Evolutionary conservation across 2,329 filamentous ascomycete species (phyloP), one percentile per base, ranked within the genome.

Genomic region (Fusarium ambrosium): DNA sequence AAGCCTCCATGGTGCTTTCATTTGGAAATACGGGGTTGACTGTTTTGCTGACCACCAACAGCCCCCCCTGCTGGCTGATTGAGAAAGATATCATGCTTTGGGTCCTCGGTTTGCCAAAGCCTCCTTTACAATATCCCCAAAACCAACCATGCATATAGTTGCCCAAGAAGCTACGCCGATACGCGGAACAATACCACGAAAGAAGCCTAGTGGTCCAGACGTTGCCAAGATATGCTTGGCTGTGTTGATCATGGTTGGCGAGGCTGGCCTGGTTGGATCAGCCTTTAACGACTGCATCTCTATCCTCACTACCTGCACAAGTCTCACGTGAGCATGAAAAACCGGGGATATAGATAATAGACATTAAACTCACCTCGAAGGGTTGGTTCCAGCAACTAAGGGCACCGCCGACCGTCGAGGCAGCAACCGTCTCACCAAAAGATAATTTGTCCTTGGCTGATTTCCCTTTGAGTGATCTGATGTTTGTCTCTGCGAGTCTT

Each of bases 251-350:
- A 37, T 58, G 27, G n/a, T 37, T 18, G 55, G 55, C n/a, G 55
- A 58, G 22, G 37, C 24, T 34, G 58, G 67, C 9, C 67, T 64
- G 7, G 58, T 43, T 6, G 59, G 63, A 24, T 66, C 63, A 5
- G 64, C 60, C 34, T 68, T 70, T 4, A 70, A 27, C n/a, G 68
- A 70, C 53, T 68, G 68, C 68, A 70, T 68, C 68, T 68, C 68
- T 6, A 70, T 58, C 22, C 68, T 65, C 3, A 64, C n/a, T 3
- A 67, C 64, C 64, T 70, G 20, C 11, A 36, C 8, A 8, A n/a
- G 32, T 27, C 16, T 55, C n/a, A 29, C 16, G 27, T 55, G 13
- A 55, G 48, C 48, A 32, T 29, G 48, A 20, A 32, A 32, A 32
- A 7, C 5, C 6, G 3, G 27, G 48, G 18, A 51, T 4, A 53